Conservation (phyloP, 2,329 filamentous ascomycete genomes). For the Amauroascus verrucosus region DNA sequence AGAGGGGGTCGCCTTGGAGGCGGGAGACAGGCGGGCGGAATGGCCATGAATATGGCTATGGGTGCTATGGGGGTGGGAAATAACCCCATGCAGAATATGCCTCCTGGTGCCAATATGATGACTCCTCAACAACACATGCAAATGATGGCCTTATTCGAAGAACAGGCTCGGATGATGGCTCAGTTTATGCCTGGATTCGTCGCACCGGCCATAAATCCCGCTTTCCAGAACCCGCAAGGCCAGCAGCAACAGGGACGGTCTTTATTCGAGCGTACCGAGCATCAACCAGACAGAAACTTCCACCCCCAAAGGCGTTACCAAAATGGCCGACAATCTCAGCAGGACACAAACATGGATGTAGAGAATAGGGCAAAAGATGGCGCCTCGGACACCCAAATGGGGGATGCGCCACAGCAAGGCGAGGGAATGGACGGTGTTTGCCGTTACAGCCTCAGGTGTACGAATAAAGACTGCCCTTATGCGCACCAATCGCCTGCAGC, state of each 20-base stretch:
- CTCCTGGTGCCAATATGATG: conserved; percentile 44
- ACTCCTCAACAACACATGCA: conserved; percentile 61
- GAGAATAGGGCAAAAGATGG: conserved; percentile 30
- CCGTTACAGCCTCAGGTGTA: conserved; percentile 81
- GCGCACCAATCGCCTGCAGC: conserved; percentile 91
- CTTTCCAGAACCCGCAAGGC: conserved; percentile 40
- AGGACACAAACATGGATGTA: conserved; percentile 19
- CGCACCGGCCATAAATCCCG: conserved; percentile 44
- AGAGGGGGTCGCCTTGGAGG: conserved; percentile 37
- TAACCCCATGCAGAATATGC: conserved; percentile 29
- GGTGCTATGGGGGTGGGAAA: conserved; percentile 19
- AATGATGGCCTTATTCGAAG: conserved; percentile 67
- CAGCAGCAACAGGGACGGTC: conserved; percentile 45
- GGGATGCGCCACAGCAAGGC: conserved; percentile 22
- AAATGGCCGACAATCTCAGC: not conserved
- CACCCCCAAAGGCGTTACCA: conserved; percentile 9
- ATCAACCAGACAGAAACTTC: conserved; percentile 24
- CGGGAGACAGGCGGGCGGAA: conserved; percentile 22
- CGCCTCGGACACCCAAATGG: conserved; percentile 27
- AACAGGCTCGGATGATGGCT: conserved; percentile 78
- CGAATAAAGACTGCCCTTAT: conserved; percentile 80
- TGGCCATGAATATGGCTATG: conserved; percentile 24
- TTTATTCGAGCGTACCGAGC: conserved; percentile 62
- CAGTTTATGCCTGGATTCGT: conserved; percentile 53
- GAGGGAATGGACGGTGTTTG: conserved; percentile 58